Evolutionary conservation across 169 alveolate species (phyloP), one percentile per base, ranked within the genome.

Genomic region (Plasmodium blacklocki): DNA sequence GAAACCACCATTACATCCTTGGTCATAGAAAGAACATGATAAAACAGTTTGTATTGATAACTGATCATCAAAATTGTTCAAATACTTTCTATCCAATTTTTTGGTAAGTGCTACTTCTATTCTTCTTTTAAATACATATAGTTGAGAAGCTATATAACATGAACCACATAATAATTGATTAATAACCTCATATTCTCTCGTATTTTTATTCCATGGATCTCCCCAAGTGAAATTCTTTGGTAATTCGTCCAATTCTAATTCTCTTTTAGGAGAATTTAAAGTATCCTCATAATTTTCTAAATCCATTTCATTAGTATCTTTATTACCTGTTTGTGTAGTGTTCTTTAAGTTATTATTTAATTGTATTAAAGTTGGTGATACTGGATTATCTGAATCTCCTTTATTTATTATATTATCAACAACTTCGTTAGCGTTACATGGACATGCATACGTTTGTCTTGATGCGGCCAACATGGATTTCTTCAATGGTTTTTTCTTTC

Each of bases 131-230:
- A 98, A 91, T 21, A 92, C 95, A 64, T 88, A 94, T 43, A 96
- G 94, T 49, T 97, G 93, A 21, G 99, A 91, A 56, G 96, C 93
- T 15, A 98, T 97, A 92, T 98, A 98, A 87, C 99, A 98, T 29
- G 98, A 97, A n/a, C 99, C 99, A 88, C 99, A 98, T 52, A 94
- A 92, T 15, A 97, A 97, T 88, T 97, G 98, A 62, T 94, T 83
- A 11, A 75, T 91, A 18, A 70, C 87, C 14, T 88, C 78, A 54
- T 73, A 83, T 29, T 87, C 92, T 54, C 93, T 93, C 1, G 86
- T 63, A 26, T 78, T 85, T 0, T 92, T 93, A 12, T 92, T 76
- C 88, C 93, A 95, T 11, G 97, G 93, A 76, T 95, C 97, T 1
- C 97, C 97, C 95, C 94, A 90, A 19, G 97, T 92, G 88, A 93